phyloP scores from a whole-genome alignment of 2,329 filamentous ascomycete species.

The Nothopassalora personata region DNA sequence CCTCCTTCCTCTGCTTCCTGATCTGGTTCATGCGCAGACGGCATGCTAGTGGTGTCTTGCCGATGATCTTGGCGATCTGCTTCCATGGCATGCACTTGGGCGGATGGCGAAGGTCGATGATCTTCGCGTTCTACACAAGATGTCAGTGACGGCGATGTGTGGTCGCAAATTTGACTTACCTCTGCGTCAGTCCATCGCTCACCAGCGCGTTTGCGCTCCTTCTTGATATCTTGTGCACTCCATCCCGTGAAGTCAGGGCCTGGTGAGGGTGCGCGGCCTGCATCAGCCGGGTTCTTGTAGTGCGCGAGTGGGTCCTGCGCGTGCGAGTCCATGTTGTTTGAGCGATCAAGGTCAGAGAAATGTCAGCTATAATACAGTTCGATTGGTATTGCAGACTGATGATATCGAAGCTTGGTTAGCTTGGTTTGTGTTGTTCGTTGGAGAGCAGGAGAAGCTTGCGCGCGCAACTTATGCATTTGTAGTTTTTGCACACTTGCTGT shows the following conservation, averaged over 20 bases:
- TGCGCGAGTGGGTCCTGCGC: background rate
- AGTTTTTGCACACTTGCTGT: background rate
- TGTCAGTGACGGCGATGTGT: background rate
- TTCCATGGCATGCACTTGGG: background rate
- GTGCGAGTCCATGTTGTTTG: too few relatives aligned
- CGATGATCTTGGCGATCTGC: background rate
- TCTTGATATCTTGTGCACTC: background rate
- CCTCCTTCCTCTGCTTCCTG: background rate
- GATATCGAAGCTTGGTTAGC: background rate
- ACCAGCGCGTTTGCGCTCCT: background rate
- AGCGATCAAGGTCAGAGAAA: too few relatives aligned
- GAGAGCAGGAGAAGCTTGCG: background rate
- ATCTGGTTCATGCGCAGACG: background rate
- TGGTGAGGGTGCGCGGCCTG: background rate
- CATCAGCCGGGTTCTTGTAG: background rate
- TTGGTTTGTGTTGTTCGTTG: background rate
- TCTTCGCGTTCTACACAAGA: background rate
- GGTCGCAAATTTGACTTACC: background rate
- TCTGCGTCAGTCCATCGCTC: background rate
- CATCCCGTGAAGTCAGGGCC: background rate
- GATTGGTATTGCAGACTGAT: background rate
- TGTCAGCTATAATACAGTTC: background rate
- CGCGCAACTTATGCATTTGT: background rate
- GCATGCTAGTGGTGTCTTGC: background rate
- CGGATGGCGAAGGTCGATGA: background rate